Percentiles rank a stretch among this genome's conserved stretches.
phyloP scores from a whole-genome alignment of 192 early-diverging fungal genomes.

The Podila horticola region DNA sequence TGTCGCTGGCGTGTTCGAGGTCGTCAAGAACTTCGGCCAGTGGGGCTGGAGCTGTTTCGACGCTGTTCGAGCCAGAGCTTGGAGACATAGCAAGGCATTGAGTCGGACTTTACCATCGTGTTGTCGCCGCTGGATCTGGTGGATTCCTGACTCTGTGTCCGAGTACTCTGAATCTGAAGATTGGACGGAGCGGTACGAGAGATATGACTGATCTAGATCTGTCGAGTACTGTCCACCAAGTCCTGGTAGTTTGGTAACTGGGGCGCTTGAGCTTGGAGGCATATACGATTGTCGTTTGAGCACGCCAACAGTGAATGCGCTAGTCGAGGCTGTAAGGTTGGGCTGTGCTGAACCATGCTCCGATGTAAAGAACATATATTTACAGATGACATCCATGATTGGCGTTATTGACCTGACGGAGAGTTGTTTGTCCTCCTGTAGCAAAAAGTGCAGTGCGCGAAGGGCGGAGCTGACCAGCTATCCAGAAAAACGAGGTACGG shows the following conservation, averaged over 20 bases:
- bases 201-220: not conserved
- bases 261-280: not conserved
- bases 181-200: conserved; percentile 11
- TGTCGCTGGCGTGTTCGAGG: conserved; percentile 30
- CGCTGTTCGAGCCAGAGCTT: conserved; percentile 54
- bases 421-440: conserved; percentile 59
- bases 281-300: conserved; percentile 33
- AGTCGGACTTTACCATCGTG: conserved; percentile 62
- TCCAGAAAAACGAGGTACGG: not conserved
- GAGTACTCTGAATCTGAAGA: conserved; percentile 68
- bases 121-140: conserved; percentile 31
- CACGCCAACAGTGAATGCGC: conserved; percentile 11
- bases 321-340: not conserved
- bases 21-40: conserved; percentile 64
- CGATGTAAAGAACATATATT: conserved; percentile 60
- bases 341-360: conserved; percentile 10
- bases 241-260: conserved; percentile 7
- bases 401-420: conserved; percentile 51
- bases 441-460: conserved; percentile 63
- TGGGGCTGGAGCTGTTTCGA: conserved; percentile 62
- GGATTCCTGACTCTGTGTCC: conserved; percentile 52
- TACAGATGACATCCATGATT: conserved; percentile 59
- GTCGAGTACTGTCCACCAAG: not conserved
- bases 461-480: conserved; percentile 64
- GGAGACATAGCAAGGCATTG: conserved; percentile 63